phyloP scores from a whole-genome alignment of 2,329 filamentous ascomycete genomes.

The Penicillium sp. region DNA sequence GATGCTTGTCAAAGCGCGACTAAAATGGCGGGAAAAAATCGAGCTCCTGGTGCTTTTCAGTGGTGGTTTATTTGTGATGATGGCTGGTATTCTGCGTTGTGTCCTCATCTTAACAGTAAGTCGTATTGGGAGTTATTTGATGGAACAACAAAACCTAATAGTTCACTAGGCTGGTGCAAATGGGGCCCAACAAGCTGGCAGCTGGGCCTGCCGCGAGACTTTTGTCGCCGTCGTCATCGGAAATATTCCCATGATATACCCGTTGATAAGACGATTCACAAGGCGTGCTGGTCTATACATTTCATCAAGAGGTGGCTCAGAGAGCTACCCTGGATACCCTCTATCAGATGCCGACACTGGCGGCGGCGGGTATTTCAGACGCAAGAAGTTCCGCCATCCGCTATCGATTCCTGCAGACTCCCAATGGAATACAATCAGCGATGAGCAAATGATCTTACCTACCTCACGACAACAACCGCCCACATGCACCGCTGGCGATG shows the following conservation, averaged over 20 bases:
- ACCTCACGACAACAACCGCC: slow-evolving; percentile 25
- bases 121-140: background rate
- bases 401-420: slow-evolving; percentile 31
- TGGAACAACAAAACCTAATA: background rate
- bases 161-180: slow-evolving; percentile 32
- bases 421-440: slow-evolving; percentile 31
- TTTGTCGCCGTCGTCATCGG: slow-evolving; percentile 46
- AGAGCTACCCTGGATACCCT: slow-evolving; percentile 26
- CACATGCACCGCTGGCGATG: slow-evolving; percentile 23
- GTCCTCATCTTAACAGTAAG: slow-evolving; percentile 49
- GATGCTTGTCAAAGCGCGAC: slow-evolving; percentile 54
- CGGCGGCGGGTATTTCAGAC: slow-evolving; percentile 13
- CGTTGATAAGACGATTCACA: slow-evolving; percentile 29
- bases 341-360: slow-evolving; percentile 20
- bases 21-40: slow-evolving; percentile 52
- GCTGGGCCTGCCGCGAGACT: slow-evolving; percentile 47
- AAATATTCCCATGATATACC: slow-evolving; percentile 47
- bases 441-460: slow-evolving; percentile 31
- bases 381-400: slow-evolving; percentile 33
- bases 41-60: slow-evolving; percentile 55
- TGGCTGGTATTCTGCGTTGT: slow-evolving; percentile 54
- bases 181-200: slow-evolving; percentile 42
- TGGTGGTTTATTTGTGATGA: slow-evolving; percentile 56
- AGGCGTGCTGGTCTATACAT: slow-evolving; percentile 29
- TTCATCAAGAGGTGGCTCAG: slow-evolving; percentile 16